Evolutionary conservation across 2,329 filamentous ascomycete genomes (phyloP).

Genomic region (Arthrocladium fulminans): DNA sequence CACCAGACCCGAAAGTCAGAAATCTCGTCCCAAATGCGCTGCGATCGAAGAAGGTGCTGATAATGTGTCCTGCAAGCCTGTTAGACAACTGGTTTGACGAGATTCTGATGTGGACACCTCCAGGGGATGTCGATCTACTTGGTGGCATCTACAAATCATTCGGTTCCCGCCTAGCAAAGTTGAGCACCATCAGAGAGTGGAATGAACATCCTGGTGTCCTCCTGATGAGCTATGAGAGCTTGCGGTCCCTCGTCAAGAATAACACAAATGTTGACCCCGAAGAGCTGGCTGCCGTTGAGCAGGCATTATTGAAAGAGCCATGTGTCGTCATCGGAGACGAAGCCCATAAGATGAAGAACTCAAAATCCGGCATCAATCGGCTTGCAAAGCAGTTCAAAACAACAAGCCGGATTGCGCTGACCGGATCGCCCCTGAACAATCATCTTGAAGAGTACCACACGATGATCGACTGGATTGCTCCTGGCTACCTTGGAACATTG

Average conservation of each 20-base stretch:
- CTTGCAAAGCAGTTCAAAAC: conserved; percentile 55
- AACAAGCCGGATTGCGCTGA: conserved; percentile 67
- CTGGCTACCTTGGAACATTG: conserved; percentile 62
- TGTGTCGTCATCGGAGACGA: conserved; percentile 77
- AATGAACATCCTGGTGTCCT: conserved; percentile 60
- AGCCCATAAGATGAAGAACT: conserved; percentile 70
- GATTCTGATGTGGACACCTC: conserved; percentile 58
- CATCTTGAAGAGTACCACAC: conserved; percentile 73
- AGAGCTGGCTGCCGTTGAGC: conserved; percentile 31
- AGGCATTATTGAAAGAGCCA: conserved; percentile 49
- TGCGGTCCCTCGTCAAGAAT: conserved; percentile 41
- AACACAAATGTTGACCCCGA: conserved; percentile 13
- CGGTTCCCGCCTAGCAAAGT: not conserved
- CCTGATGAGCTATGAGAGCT: conserved; percentile 66
- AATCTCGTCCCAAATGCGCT: conserved; percentile 62
- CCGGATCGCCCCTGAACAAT: conserved; percentile 78
- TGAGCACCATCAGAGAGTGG: conserved; percentile 27
- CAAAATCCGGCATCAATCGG: conserved; percentile 42
- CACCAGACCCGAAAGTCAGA: conserved; percentile 46
- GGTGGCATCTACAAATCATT: conserved; percentile 38
- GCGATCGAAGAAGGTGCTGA: conserved; percentile 53
- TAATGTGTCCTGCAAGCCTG: conserved; percentile 67
- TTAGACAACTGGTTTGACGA: conserved; percentile 80
- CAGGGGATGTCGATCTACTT: conserved; percentile 36
- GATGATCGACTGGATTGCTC: conserved; percentile 83